These are phyloP conservation scores for Erythrophleum fordii DNA, from an alignment of 306 rosid species.

Conservation along the genomic window DNA sequence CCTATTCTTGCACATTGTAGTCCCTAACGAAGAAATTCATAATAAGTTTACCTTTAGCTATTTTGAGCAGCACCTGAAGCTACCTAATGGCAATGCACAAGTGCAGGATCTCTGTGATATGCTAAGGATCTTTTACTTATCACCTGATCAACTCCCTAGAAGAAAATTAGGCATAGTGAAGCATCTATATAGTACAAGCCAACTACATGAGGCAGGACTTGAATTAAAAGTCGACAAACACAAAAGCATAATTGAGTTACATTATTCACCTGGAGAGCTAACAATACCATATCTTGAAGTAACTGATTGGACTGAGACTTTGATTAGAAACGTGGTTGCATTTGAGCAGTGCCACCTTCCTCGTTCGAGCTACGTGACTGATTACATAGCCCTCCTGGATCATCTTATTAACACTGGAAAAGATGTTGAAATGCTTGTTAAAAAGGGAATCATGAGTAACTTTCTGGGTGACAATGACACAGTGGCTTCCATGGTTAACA, in stretches of 20 bases:
- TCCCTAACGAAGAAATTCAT: too few species aligned
- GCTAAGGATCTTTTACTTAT: background rate
- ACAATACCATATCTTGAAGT: slow-evolving; percentile 44
- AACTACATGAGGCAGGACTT: slow-evolving; percentile 43
- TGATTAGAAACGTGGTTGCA: slow-evolving; percentile 16
- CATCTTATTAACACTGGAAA: slow-evolving; percentile 21
- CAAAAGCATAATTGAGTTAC: slow-evolving; percentile 41
- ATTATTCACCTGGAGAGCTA: slow-evolving; percentile 35
- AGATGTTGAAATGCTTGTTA: slow-evolving; percentile 4
- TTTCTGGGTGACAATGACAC: slow-evolving; percentile 28
- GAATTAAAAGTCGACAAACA: slow-evolving; percentile 19
- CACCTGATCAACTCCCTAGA: background rate
- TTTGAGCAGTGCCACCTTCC: slow-evolving; percentile 16
- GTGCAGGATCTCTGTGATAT: too few species aligned
- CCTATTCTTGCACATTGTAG: too few species aligned
- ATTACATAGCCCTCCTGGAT: slow-evolving; percentile 36
- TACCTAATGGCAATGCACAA: too few species aligned
- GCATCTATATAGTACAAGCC: slow-evolving; percentile 16
- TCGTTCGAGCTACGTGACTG: background rate
- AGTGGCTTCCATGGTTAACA: slow-evolving; percentile 3
- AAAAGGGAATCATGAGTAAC: slow-evolving; percentile 14
- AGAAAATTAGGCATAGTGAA: background rate
- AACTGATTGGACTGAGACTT: background rate
- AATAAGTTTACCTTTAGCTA: too few species aligned
- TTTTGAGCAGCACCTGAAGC: too few species aligned